These are phyloP conservation scores for Solidago caesia DNA, from an alignment of 129 eudicot genomes.

Conservation along the genomic window DNA sequence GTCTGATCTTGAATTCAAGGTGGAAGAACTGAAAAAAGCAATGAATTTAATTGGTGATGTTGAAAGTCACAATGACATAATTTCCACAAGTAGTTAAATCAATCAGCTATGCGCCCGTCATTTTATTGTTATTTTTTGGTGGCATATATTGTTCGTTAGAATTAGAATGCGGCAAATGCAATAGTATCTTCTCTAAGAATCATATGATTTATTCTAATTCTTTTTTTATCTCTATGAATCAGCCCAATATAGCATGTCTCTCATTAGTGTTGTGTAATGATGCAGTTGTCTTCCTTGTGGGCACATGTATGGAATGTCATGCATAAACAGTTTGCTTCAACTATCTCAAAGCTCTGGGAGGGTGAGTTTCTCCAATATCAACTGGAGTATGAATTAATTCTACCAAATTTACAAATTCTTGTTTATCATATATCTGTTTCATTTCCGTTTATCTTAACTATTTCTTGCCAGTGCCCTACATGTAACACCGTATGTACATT, in stretches of 20 bases:
- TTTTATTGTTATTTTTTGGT: not conserved
- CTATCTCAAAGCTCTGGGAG: not conserved
- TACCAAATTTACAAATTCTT: not conserved
- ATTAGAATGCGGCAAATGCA: not conserved
- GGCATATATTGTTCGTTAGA: not conserved
- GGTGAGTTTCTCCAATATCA: not conserved
- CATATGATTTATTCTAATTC: not conserved
- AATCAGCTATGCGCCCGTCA: not conserved
- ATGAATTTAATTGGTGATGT: not conserved
- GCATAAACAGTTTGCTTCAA: not conserved
- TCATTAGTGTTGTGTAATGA: not conserved
- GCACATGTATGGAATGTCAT: not conserved
- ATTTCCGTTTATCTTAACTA: not conserved
- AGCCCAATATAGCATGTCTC: not conserved
- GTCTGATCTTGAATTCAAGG: not conserved
- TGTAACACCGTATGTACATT: not conserved
- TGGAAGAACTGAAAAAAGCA: not conserved
- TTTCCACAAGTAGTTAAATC: not conserved
- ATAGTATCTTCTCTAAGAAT: not conserved
- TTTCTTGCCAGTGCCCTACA: not conserved
- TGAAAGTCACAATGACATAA: not conserved
- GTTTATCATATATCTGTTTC: not conserved
- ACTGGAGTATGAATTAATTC: not conserved
- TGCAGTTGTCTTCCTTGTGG: constrained; percentile 2
- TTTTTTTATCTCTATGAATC: not conserved